Evolutionary conservation across 2,329 filamentous ascomycete genomes (phyloP).

Genomic region (Monosporascus cannonballus): DNA sequence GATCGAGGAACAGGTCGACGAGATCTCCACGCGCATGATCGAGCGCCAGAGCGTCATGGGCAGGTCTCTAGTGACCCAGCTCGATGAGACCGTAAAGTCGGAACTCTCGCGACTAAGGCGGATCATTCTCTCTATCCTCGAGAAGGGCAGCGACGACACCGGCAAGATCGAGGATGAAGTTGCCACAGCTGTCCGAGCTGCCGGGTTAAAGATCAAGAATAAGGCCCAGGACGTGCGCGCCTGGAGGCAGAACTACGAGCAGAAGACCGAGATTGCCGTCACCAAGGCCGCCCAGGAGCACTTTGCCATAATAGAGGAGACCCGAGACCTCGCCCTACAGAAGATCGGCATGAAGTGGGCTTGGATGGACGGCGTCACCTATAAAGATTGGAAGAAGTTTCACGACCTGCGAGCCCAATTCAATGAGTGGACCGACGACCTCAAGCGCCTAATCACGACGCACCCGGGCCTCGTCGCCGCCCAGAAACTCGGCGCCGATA

Average conservation of each 20-base stretch:
- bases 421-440: slow-evolving; percentile 76
- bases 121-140: slow-evolving; percentile 58
- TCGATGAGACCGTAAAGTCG: slow-evolving; percentile 60
- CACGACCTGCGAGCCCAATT: slow-evolving; percentile 80
- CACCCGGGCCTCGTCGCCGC: slow-evolving; percentile 67
- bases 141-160: slow-evolving; percentile 43
- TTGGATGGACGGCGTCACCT: slow-evolving; percentile 90
- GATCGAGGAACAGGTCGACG: slow-evolving; percentile 63
- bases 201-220: slow-evolving; percentile 68
- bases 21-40: slow-evolving; percentile 51
- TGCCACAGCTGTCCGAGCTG: slow-evolving; percentile 49
- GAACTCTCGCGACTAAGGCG: slow-evolving; percentile 62
- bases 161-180: slow-evolving; percentile 37
- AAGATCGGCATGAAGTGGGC: slow-evolving; percentile 94
- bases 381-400: slow-evolving; percentile 96
- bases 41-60: slow-evolving; percentile 60
- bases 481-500: slow-evolving; percentile 57
- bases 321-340: slow-evolving; percentile 77
- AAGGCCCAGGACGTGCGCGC: slow-evolving; percentile 69
- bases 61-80: slow-evolving; percentile 57
- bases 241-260: slow-evolving; percentile 70
- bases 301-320: slow-evolving; percentile 74
- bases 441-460: slow-evolving; percentile 67
- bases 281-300: slow-evolving; percentile 71
- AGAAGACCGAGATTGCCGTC: slow-evolving; percentile 62